Evolutionary conservation across 805 yeast species (phyloP), one percentile per base, ranked within the genome.

Genomic region (Wickerhamiella allomyrinae): DNA sequence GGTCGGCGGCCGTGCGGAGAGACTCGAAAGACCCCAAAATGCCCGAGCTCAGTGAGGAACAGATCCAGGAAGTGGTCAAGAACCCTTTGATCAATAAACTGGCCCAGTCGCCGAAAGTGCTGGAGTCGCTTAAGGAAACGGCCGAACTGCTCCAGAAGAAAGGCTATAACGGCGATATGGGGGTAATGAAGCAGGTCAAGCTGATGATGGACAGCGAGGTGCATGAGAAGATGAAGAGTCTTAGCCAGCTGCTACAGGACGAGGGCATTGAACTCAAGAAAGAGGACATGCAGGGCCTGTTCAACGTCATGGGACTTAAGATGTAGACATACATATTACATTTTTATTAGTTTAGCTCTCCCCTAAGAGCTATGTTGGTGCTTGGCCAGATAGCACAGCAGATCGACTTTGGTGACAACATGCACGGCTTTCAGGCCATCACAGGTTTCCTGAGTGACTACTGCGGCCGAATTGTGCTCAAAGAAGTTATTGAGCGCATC

Each of bases 341-440:
- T n/a, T n/a, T n/a, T n/a, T n/a, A n/a, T n/a, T n/a, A n/a, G n/a
- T n/a, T n/a, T n/a, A n/a, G n/a, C n/a, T n/a, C n/a, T n/a, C n/a
- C n/a, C n/a, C n/a, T n/a, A n/a, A 24, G 11, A 24, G 27, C 8
- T 24, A 11, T 24, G 27, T 8, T 24, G 11, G 27, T 36, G 49
- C 49, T 55, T 57, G 25, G 62, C 57, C 41, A 62, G 47, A 44
- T 53, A 61, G 15, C 79, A 72, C 53, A 83, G 68, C 59, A 83
- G 69, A 61, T 83, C 94, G 56, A 83, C 89, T 68, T 83, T 83
- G 46, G 94, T 83, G 44, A 82, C 94, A 46, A 83, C 78, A 59
- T 83, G 89, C 37, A 81, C 69, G 39, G 94, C 91, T 55, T 71
- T 77, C 5, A 61, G 63, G 9, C 53, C 57, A 24, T 51, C 51